Base-by-base conservation (phyloP, 805 yeast genomes). In the Jamesozyma spencerorum region DNA sequence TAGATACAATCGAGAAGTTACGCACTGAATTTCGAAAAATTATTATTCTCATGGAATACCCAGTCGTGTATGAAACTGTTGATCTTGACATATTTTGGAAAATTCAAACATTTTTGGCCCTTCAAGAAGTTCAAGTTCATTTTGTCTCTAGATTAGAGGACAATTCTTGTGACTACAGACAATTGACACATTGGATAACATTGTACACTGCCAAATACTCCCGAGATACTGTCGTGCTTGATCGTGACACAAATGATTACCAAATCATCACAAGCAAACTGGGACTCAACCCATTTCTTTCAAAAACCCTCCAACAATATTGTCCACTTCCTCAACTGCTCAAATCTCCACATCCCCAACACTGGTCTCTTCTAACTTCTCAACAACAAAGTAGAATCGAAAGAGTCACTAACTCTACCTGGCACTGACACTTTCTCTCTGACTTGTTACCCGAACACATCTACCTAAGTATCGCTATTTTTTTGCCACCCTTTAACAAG, bases 81-180 rank as follows among this genome's bases (percentile, higher is more conserved):
- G 60, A 54, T 31, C 41, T 28, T 4, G 55, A 55, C 20, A 41
- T 48, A 10, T 47, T 55, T 30, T 54, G 60, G 60, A 54, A 53
- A 43, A 27, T 51, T 2, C 47, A 40, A 2, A 27, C 47, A 13
- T 49, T 40, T 34, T 36, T 55, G 18, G 38, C 39, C 17, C 10
- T 36, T 7, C 29, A 39, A 8, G 35, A 38, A 24, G 39, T 44
- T 14, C 38, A 45, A 34, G 32, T 44, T 4, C 43, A 42, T 38
- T 38, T 47, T 24, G 20, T 41, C 8, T 14, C 19, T 32, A 20
- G 12, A 2, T 17, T 14, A 8, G 18, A 19, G 14, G 20, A 8
- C 10, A 18, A n/a, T 14, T 13, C 12, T 4, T 7, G 37, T 13
- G 27, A 20, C 27, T 4, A 14, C 12, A 27, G 18, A 2, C 7